Evolutionary conservation across 129 eudicot species (phyloP).

Genomic region (Saposhnikovia divaricata): DNA sequence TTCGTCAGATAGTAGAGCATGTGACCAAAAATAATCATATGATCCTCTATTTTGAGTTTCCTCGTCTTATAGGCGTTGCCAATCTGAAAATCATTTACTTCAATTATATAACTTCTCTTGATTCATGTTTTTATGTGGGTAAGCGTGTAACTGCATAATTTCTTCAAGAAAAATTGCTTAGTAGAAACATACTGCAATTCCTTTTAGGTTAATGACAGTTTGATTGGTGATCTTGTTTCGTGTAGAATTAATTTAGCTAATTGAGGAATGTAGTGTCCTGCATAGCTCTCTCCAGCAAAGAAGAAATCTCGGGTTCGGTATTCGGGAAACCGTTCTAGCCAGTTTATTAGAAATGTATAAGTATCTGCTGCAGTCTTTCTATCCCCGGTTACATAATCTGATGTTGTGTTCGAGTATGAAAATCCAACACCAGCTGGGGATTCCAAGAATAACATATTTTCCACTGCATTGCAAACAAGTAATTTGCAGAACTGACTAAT

Average conservation of each 20-base stretch:
- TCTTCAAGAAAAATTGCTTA: neutral
- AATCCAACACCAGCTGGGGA: slow-evolving; percentile 72
- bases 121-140: neutral
- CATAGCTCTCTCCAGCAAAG: slow-evolving; percentile 53
- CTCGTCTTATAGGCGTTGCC: too few relatives aligned
- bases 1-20: slow-evolving; percentile 47
- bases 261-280: slow-evolving; percentile 61
- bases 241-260: slow-evolving; percentile 49
- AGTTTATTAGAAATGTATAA: slow-evolving; percentile 43
- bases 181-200: slow-evolving; percentile 50
- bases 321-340: slow-evolving; percentile 52
- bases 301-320: slow-evolving; percentile 49
- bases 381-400: slow-evolving; percentile 40
- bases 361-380: slow-evolving; percentile 42
- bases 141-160: neutral
- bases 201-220: slow-evolving; percentile 49
- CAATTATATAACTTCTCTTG: neutral
- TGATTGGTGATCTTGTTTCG: slow-evolving; percentile 55
- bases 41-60: too few relatives aligned
- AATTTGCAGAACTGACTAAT: neutral
- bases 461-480: slow-evolving; percentile 28
- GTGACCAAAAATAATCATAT: too few relatives aligned
- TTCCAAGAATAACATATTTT: slow-evolving; percentile 53
- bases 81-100: too few relatives aligned
- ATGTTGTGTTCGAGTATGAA: slow-evolving; percentile 47